Percentiles rank a stretch among this genome's conserved stretches.
phyloP scores from a whole-genome alignment of 176 grass and related monocot genomes.

The Aechmea fasciata region DNA sequence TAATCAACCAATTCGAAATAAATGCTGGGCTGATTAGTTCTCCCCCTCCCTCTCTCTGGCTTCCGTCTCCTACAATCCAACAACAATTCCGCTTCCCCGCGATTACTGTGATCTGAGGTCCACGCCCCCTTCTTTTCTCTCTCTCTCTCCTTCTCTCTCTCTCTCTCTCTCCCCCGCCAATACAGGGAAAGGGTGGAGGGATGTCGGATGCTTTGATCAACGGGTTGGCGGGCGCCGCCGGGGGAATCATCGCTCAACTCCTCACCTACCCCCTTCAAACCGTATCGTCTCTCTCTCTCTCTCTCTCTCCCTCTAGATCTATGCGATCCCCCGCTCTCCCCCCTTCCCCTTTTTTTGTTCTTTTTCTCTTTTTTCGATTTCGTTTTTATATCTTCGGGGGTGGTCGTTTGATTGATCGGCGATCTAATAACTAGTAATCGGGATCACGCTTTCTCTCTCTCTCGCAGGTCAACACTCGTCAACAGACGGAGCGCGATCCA shows the following conservation, averaged over 20 bases:
- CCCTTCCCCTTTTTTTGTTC: neutral
- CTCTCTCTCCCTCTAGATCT: neutral
- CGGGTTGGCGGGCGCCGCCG: constrained; percentile 82
- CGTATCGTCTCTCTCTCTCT: constrained; percentile 25
- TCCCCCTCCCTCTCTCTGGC: neutral
- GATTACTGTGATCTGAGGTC: neutral
- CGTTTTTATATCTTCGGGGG: neutral
- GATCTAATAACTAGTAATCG: neutral
- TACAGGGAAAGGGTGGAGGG: neutral
- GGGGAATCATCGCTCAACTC: constrained; percentile 81
- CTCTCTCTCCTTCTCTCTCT: neutral
- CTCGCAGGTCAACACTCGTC: constrained; percentile 80
- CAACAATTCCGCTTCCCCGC: neutral
- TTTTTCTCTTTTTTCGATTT: constrained; percentile 3
- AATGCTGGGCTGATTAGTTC: neutral
- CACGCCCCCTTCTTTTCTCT: neutral
- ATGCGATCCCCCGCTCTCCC: too few relatives aligned
- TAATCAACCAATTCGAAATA: too few relatives aligned
- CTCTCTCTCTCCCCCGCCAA: neutral
- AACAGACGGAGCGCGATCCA: constrained; percentile 86
- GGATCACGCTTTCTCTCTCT: neutral
- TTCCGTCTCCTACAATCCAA: neutral
- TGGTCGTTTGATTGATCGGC: neutral
- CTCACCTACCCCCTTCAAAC: constrained; percentile 85
- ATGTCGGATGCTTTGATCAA: constrained; percentile 92